phyloP scores from a whole-genome alignment of 345 rosid species.

The Clausena lansium region DNA sequence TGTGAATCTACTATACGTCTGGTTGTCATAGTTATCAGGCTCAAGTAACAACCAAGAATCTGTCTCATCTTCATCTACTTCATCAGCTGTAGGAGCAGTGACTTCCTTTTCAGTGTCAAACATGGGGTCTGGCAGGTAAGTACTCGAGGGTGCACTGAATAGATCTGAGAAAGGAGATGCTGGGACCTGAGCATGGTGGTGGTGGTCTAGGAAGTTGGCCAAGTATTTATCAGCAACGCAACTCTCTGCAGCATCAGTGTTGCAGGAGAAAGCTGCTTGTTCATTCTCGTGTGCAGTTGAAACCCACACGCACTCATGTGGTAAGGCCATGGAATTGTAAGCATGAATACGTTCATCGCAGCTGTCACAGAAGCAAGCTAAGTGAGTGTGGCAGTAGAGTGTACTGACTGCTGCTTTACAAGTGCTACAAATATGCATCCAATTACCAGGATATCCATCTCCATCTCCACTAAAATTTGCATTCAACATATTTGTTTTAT shows the following conservation, averaged over 20 bases:
- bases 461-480: conserved; percentile 2
- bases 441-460: conserved; percentile 24
- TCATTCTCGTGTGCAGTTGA: conserved; percentile 66
- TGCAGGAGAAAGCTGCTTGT: conserved; percentile 66
- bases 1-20: conserved; percentile 44
- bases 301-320: conserved; percentile 74
- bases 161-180: conserved; percentile 47
- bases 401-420: conserved; percentile 65
- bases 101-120: conserved; percentile 38
- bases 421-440: conserved; percentile 65
- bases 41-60: conserved; percentile 73
- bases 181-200: conserved; percentile 74
- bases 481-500: conserved; percentile 24
- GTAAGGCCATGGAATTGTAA: conserved; percentile 65
- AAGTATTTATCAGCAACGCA: conserved; percentile 75
- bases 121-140: conserved; percentile 17
- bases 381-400: conserved; percentile 71
- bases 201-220: conserved; percentile 72
- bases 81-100: neutral
- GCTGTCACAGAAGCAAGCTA: conserved; percentile 56
- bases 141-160: neutral
- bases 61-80: conserved; percentile 57
- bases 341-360: conserved; percentile 67
- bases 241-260: conserved; percentile 76
- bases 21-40: conserved; percentile 27